Evolutionary conservation across 2,329 filamentous ascomycete genomes (phyloP), one percentile per base, ranked within the genome.

Genomic region (Chaetomium olivaceum): DNA sequence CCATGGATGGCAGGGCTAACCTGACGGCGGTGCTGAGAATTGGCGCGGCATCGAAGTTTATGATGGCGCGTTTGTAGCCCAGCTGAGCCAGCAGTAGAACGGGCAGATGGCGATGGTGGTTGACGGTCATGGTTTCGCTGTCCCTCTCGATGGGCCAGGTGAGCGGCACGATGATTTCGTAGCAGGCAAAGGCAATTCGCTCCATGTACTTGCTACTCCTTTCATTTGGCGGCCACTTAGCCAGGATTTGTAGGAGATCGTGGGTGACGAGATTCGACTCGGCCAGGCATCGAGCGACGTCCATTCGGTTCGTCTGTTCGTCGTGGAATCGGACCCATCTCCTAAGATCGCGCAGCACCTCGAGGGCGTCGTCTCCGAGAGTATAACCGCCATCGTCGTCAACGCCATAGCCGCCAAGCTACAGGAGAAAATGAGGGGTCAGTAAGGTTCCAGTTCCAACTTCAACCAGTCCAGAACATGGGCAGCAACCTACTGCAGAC

Each of bases 311-410:
- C 70, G 90, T 88, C 76, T 96, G 96, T 76, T 96, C 91, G 77
- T 97, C 93, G 82, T 95, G 95, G 69, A 97, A 87, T 72, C 92
- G 93, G 71, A 99, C 85, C 95, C 95, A 99, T 86, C 90, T 90
- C 75, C 95, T 94, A 62, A 99, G 84, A 79, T 99, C 95, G 68
- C 94, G 93, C 64, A 99, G 83, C 74, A 93, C 95, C 65, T 95
- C 91, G 67, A 96, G 82, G 14, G 93, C 94, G 75, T 97, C 94
- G 78, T 98, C 94, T 78, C 95, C 95, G 43, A 98, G 87, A 52
- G 92, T 85, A 77, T 99, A 99, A 74, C 85, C 91, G 74, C 93
- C 91, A 74, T 93, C 89, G 73, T 94, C 89, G 73, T 94, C 90
- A 60, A 88, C 83, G 72, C 91, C 91, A 73, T 88, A 87, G 61